These are phyloP conservation scores for Tulasnella sp. DNA, from an alignment of 768 basidiomycete species.

Conservation along the genomic window DNA sequence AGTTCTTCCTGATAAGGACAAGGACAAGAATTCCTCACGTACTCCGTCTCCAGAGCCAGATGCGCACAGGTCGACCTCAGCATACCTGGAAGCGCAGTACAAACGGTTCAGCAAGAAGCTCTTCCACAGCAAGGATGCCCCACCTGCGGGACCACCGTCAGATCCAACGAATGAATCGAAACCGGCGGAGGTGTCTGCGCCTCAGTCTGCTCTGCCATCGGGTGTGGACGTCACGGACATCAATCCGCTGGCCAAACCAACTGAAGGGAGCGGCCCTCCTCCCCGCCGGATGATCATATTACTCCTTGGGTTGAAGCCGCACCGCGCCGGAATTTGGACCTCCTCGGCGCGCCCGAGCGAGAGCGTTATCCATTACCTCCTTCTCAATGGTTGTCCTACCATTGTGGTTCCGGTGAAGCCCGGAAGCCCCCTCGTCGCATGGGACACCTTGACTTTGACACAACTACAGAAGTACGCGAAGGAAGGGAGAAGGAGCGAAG, in stretches of 20 bases:
- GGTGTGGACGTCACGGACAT: conserved; percentile 23
- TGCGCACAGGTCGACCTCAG: conserved; percentile 7
- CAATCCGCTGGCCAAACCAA: background rate
- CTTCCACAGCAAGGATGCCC: conserved; percentile 23
- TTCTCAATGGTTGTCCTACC: conserved; percentile 64
- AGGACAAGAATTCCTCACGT: background rate
- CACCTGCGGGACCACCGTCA: background rate
- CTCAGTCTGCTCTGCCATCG: conserved; percentile 2
- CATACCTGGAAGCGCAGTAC: conserved; percentile 8
- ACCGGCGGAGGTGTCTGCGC: background rate
- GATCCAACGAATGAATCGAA: background rate
- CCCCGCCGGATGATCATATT: conserved; percentile 63
- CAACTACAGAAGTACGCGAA: conserved; percentile 57
- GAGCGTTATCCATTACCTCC: conserved; percentile 64
- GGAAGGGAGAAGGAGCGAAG: conserved; percentile 49
- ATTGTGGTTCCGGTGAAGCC: conserved; percentile 62
- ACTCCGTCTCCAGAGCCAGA: conserved; percentile 14
- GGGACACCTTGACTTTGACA: conserved; percentile 64
- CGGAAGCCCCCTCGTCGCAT: conserved; percentile 65
- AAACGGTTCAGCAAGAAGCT: conserved; percentile 7
- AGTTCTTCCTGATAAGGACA: background rate
- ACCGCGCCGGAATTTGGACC: conserved; percentile 59
- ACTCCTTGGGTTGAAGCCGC: conserved; percentile 63
- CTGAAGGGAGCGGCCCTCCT: conserved; percentile 18
- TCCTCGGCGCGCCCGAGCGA: conserved; percentile 62